A percentile compares a stretch with the other conserved stretches of the same genome.
Conservation (phyloP, 192 early-diverging fungal species). For the Funneliformis geosporum region DNA sequence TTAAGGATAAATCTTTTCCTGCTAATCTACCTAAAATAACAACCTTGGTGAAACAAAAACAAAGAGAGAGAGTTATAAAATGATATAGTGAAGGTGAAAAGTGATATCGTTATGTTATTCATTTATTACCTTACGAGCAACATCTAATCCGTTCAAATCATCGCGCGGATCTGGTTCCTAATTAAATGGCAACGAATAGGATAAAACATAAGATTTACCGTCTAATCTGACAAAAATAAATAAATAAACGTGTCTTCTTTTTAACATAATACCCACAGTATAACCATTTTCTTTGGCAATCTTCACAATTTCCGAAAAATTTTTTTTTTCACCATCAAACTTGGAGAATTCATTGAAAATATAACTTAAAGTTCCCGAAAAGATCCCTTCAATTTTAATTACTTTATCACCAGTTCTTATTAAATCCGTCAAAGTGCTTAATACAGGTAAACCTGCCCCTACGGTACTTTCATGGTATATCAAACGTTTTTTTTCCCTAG, state of each 20-base stretch:
- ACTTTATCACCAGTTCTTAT: constrained; percentile 93
- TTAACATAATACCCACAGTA: constrained; percentile 60
- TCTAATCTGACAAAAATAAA: no score
- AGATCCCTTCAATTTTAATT: constrained; percentile 92
- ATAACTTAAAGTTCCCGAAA: constrained; percentile 96
- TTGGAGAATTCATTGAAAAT: constrained; percentile 97
- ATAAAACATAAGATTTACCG: no score
- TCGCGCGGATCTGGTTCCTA: constrained; percentile 97
- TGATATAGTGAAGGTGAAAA: not conserved
- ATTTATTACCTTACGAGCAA: constrained; percentile 86
- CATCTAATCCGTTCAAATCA: constrained; percentile 99
- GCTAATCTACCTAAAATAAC: constrained; percentile 86
- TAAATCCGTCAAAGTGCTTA: constrained; percentile 88
- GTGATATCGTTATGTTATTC: constrained; percentile 7
- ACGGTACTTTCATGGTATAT: constrained; percentile 95
- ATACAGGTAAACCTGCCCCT: constrained; percentile 94
- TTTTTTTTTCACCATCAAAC: constrained; percentile 44
- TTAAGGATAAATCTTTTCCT: constrained; percentile 74
- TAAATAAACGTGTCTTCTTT: no score
- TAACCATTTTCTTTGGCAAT: constrained; percentile 92
- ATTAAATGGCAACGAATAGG: not conserved
- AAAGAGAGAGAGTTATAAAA: constrained; percentile 7
- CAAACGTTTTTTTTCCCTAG: constrained; percentile 54
- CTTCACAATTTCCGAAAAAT: constrained; percentile 88
- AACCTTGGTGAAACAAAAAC: constrained; percentile 43